Conservation (phyloP, 129 eudicot species). For the Dittrichia graveolens region DNA sequence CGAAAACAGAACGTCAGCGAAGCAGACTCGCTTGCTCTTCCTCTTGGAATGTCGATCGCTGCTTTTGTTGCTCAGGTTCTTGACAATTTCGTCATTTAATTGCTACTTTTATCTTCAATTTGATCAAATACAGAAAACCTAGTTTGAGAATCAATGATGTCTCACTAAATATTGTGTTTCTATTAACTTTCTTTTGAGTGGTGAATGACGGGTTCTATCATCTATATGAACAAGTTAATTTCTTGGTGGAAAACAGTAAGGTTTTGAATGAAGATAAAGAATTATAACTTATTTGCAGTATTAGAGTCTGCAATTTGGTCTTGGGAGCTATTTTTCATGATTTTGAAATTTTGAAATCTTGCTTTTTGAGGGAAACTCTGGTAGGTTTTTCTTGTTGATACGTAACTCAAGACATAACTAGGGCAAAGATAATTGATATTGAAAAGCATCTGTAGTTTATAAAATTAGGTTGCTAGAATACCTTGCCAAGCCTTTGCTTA, state of each 20-base stretch:
- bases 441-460: not conserved
- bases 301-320: not conserved
- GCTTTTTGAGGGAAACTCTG: not conserved
- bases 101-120: not conserved
- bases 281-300: not conserved
- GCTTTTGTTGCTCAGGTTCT: slow-evolving; percentile 76
- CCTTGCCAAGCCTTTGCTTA: slow-evolving; percentile 5
- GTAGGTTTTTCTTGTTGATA: not conserved
- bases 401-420: not conserved
- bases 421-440: slow-evolving; percentile 11
- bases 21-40: slow-evolving; percentile 72
- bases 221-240: slow-evolving; percentile 17
- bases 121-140: slow-evolving; percentile 22
- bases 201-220: not conserved
- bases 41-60: slow-evolving; percentile 89
- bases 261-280: not conserved
- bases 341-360: not conserved
- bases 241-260: slow-evolving; percentile 21
- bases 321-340: not conserved
- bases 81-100: not conserved
- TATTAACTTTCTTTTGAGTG: not conserved
- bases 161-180: not conserved
- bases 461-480: not conserved
- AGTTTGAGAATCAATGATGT: not conserved
- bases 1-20: slow-evolving; percentile 33